These are phyloP conservation scores for Ustilago shanxiensis DNA, from an alignment of 1,284 basidiomycete species.

Conservation along the genomic window DNA sequence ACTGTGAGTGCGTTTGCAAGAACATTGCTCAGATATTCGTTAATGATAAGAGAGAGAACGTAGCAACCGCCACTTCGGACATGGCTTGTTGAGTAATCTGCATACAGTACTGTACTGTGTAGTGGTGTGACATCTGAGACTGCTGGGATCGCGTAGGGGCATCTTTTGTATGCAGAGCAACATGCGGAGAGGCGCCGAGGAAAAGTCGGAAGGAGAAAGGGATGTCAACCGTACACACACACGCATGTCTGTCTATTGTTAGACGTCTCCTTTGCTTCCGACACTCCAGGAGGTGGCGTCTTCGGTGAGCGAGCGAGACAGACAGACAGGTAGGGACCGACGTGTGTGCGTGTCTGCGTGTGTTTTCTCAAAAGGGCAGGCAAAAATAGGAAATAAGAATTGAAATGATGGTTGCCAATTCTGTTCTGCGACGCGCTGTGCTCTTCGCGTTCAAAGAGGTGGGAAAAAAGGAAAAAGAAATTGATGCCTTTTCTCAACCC, in stretches of 20 bases:
- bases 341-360: background rate
- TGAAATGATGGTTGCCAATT: background rate
- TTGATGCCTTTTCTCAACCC: background rate
- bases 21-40: background rate
- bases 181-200: background rate
- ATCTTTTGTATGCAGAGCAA: constrained; percentile 3
- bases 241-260: background rate
- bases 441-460: constrained; percentile 1
- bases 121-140: background rate
- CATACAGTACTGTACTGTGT: too few species aligned
- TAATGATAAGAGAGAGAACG: background rate
- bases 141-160: too few species aligned
- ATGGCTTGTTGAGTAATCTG: background rate
- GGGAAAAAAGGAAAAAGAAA: constrained; percentile 1
- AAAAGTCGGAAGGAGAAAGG: background rate
- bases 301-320: background rate
- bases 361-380: constrained; percentile 3
- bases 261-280: background rate
- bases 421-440: constrained; percentile 1
- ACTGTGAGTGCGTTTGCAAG: too few species aligned
- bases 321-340: too few species aligned
- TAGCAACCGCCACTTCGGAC: background rate
- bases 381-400: background rate
- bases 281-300: constrained; percentile 11
- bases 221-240: background rate